Evolutionary conservation across 2,329 filamentous ascomycete species (phyloP).

Genomic region (Sporothrix pseudoabietina): DNA sequence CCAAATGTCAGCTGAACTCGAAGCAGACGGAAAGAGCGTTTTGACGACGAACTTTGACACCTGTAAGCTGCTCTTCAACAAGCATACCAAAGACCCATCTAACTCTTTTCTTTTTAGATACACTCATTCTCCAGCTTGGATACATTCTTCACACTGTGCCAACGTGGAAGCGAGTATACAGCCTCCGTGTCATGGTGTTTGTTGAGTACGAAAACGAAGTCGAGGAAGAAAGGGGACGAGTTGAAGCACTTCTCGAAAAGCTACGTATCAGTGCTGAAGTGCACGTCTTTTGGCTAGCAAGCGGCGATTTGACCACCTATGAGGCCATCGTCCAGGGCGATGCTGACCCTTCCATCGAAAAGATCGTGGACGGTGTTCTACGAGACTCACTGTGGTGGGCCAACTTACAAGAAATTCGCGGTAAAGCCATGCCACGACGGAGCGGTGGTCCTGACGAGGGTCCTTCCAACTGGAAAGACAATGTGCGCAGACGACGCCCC

Average conservation of each 20-base stretch:
- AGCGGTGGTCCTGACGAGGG: neutral
- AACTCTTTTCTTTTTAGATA: constrained; percentile 49
- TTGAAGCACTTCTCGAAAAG: constrained; percentile 75
- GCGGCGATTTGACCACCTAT: constrained; percentile 71
- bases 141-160: constrained; percentile 82
- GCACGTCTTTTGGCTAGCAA: constrained; percentile 78
- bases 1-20: constrained; percentile 86
- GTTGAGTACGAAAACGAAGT: constrained; percentile 87
- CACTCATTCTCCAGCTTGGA: constrained; percentile 82
- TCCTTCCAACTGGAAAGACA: neutral
- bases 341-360: constrained; percentile 57
- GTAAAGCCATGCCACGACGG: constrained; percentile 36
- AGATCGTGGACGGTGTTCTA: constrained; percentile 66
- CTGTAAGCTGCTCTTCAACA: constrained; percentile 56
- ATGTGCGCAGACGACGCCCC: constrained; percentile 41
- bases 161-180: constrained; percentile 74
- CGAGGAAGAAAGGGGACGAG: constrained; percentile 71
- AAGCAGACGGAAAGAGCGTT: constrained; percentile 65
- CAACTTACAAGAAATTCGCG: constrained; percentile 63
- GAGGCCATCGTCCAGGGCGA: constrained; percentile 77
- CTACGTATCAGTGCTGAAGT: constrained; percentile 79
- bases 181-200: constrained; percentile 77
- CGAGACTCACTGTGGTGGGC: constrained; percentile 81
- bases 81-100: constrained; percentile 24
- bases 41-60: constrained; percentile 90